These are phyloP conservation scores for Phialophora verrucosa DNA, from an alignment of 2,329 filamentous ascomycete genomes.

Conservation along the genomic window DNA sequence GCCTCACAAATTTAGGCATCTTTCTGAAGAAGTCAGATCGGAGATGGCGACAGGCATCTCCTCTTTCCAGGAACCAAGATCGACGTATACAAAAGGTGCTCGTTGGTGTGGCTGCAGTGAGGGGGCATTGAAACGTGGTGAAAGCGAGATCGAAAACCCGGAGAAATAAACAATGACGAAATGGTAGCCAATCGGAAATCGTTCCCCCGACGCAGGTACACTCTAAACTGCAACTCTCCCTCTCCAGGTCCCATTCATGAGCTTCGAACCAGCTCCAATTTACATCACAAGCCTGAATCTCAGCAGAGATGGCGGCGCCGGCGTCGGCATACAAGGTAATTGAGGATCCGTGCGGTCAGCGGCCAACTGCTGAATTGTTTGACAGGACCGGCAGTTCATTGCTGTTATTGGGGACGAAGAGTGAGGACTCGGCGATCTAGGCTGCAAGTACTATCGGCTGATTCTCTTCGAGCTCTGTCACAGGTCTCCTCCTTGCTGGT, in stretches of 20 bases:
- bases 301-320: conserved; percentile 62
- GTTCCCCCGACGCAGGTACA: conserved; percentile 11
- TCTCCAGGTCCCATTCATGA: background rate
- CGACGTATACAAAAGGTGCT: background rate
- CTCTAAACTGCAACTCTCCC: background rate
- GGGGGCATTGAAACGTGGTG: conserved; percentile 1
- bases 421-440: conserved; percentile 40
- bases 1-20: conserved; percentile 83
- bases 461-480: conserved; percentile 74
- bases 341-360: background rate
- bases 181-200: conserved; percentile 23
- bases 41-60: conserved; percentile 69
- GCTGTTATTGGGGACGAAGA: conserved; percentile 98
- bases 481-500: conserved; percentile 90
- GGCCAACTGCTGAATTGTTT: background rate
- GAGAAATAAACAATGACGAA: conserved; percentile 30
- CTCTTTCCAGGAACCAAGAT: background rate
- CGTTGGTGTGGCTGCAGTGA: background rate
- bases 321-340: conserved; percentile 63
- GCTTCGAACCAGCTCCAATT: conserved; percentile 13
- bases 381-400: conserved; percentile 86
- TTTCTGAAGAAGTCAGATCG: conserved; percentile 41
- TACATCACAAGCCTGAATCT: background rate
- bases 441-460: conserved; percentile 10
- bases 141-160: conserved; percentile 2